phyloP scores from a whole-genome alignment of 1,284 basidiomycete species.

The Trichosporon sp. region DNA sequence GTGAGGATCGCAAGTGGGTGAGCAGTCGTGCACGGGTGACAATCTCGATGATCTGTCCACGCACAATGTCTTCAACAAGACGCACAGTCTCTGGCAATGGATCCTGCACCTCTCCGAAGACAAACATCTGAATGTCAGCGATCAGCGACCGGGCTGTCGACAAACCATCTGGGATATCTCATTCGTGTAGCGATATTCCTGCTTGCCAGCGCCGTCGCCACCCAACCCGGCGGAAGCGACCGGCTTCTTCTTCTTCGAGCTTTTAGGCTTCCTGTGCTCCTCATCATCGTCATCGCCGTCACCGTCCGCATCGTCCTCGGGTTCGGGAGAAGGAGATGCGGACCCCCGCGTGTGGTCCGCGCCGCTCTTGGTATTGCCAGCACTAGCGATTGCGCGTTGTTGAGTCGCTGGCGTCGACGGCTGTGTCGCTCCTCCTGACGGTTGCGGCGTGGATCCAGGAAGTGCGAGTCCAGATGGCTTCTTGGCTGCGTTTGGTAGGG shows the following conservation, averaged over 20 bases:
- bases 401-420: not conserved
- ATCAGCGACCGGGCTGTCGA: not conserved
- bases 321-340: constrained; percentile 23
- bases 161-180: constrained; percentile 77
- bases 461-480: constrained; percentile 15
- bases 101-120: constrained; percentile 91
- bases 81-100: constrained; percentile 80
- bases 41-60: constrained; percentile 85
- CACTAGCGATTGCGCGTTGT: not conserved
- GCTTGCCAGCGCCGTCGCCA: constrained; percentile 17
- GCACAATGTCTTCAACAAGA: constrained; percentile 92
- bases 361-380: not conserved
- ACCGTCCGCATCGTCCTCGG: constrained; percentile 29
- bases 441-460: constrained; percentile 5
- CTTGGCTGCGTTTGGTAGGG: constrained; percentile 13
- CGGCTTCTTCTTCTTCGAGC: constrained; percentile 27
- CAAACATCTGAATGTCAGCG: constrained; percentile 68
- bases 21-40: constrained; percentile 84
- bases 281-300: constrained; percentile 38
- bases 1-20: constrained; percentile 72
- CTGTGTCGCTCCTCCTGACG: not conserved
- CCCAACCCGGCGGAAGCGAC: constrained; percentile 4
- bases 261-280: constrained; percentile 20
- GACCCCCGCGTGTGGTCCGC: constrained; percentile 3
- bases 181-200: constrained; percentile 65